These are phyloP conservation scores for Alternaria arbusti DNA, from an alignment of 2,329 filamentous ascomycete genomes.

Conservation along the genomic window DNA sequence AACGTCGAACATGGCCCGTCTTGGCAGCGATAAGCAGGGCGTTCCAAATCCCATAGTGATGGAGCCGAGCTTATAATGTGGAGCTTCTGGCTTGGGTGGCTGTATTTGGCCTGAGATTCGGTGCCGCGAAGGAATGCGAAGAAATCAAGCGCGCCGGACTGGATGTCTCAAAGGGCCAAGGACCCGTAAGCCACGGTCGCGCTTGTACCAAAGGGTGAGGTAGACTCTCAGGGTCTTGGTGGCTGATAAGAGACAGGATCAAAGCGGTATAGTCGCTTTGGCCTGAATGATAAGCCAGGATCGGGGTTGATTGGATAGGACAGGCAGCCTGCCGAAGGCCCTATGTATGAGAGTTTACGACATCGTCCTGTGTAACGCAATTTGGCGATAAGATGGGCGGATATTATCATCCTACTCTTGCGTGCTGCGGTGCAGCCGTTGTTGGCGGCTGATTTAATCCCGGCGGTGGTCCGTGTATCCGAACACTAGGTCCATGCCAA, in stretches of 20 bases:
- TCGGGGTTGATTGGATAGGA: slow-evolving; percentile 18
- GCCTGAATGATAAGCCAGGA: slow-evolving; percentile 28
- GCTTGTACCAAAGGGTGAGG: slow-evolving; percentile 19
- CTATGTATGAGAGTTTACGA: slow-evolving; percentile 26
- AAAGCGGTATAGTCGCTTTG: slow-evolving; percentile 12
- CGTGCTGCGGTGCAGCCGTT: slow-evolving; percentile 20
- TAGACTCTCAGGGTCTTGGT: slow-evolving; percentile 20
- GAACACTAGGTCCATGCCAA: slow-evolving; percentile 25
- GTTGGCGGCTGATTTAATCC: slow-evolving; percentile 24
- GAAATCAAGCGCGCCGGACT: slow-evolving; percentile 14
- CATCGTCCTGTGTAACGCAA: slow-evolving; percentile 27
- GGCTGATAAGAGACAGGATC: slow-evolving; percentile 21
- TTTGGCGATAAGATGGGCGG: slow-evolving; percentile 13
- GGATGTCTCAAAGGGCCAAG: slow-evolving; percentile 17
- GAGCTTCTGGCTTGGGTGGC: slow-evolving; percentile 9
- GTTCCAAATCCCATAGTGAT: slow-evolving; percentile 13
- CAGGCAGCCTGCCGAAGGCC: slow-evolving; percentile 11
- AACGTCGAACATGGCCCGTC: slow-evolving; percentile 19
- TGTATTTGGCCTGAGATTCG: slow-evolving; percentile 12
- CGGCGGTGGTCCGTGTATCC: slow-evolving; percentile 26
- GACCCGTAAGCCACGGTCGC: slow-evolving; percentile 9
- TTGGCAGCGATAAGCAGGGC: slow-evolving; percentile 44
- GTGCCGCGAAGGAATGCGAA: slow-evolving; percentile 6
- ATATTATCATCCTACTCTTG: slow-evolving; percentile 21
- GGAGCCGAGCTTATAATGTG: slow-evolving; percentile 14